phyloP scores from a whole-genome alignment of 2,329 filamentous ascomycete species.

The Ampelomyces quisqualis region DNA sequence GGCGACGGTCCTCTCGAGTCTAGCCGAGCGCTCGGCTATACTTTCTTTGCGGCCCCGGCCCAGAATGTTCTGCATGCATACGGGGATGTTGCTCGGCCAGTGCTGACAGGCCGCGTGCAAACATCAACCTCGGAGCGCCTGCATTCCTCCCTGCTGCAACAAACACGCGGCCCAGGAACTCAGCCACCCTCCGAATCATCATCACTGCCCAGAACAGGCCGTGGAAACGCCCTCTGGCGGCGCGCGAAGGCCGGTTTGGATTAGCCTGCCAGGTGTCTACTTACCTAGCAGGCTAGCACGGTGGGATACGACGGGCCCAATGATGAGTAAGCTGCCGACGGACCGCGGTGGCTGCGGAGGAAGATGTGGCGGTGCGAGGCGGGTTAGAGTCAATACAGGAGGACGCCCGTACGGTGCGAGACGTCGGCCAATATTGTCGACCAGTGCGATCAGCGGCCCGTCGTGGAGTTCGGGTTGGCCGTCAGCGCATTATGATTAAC shows the following conservation, averaged over 20 bases:
- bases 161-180: constrained; percentile 19
- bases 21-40: constrained; percentile 3
- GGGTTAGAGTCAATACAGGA: constrained; percentile 1
- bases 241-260: constrained; percentile 20
- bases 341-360: constrained; percentile 15
- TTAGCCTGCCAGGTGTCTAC: constrained; percentile 13
- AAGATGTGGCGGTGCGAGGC: constrained; percentile 8
- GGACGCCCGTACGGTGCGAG: not conserved
- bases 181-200: constrained; percentile 20
- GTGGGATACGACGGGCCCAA: constrained; percentile 18
- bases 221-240: constrained; percentile 16
- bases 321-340: constrained; percentile 19
- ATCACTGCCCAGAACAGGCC: constrained; percentile 16
- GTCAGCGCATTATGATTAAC: no score
- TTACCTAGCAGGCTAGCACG: no score
- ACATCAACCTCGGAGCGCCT: constrained; percentile 9
- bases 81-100: constrained; percentile 7
- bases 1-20: not conserved
- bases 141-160: constrained; percentile 16
- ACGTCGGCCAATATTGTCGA: not conserved
- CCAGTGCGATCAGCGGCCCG: not conserved
- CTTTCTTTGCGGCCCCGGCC: not conserved
- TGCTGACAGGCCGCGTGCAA: not conserved
- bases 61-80: constrained; percentile 6
- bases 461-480: not conserved